These are phyloP conservation scores for Apiotrichum brassicae DNA, from an alignment of 1,284 basidiomycete genomes.

Conservation along the genomic window DNA sequence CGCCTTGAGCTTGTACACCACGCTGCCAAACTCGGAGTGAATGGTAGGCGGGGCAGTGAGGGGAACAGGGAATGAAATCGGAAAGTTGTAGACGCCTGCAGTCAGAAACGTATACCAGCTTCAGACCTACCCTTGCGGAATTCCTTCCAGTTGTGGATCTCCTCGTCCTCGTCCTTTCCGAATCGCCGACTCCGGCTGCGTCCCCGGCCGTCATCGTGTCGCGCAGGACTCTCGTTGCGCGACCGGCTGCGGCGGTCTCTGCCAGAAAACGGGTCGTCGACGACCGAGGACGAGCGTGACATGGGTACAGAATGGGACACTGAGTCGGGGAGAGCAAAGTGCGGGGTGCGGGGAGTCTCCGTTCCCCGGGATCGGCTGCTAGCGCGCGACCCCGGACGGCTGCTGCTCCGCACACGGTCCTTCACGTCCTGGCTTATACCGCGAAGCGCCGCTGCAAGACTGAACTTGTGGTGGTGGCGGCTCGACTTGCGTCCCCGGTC, in stretches of 20 bases:
- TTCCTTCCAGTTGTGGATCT: slow-evolving; percentile 67
- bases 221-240: slow-evolving; percentile 16
- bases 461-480: slow-evolving; percentile 35
- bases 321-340: slow-evolving; percentile 5
- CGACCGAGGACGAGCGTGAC: slow-evolving; percentile 7
- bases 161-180: slow-evolving; percentile 51
- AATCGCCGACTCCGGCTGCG: slow-evolving; percentile 43
- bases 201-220: slow-evolving; percentile 33
- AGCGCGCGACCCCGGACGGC: slow-evolving; percentile 1
- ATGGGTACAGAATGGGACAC: slow-evolving; percentile 6
- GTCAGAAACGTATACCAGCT: neutral
- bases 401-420: slow-evolving; percentile 26
- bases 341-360: slow-evolving; percentile 7
- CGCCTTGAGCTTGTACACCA: slow-evolving; percentile 75
- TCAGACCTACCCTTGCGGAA: slow-evolving; percentile 70
- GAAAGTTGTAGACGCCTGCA: slow-evolving; percentile 86
- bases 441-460: slow-evolving; percentile 42
- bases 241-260: slow-evolving; percentile 20
- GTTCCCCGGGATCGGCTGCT: slow-evolving; percentile 8
- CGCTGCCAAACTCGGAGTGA: slow-evolving; percentile 68
- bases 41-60: slow-evolving; percentile 72
- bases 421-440: slow-evolving; percentile 44
- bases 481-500: slow-evolving; percentile 22
- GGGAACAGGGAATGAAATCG: slow-evolving; percentile 84
- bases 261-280: slow-evolving; percentile 12